Conservation (phyloP, 345 rosid genomes). For the Arabis alpina region DNA sequence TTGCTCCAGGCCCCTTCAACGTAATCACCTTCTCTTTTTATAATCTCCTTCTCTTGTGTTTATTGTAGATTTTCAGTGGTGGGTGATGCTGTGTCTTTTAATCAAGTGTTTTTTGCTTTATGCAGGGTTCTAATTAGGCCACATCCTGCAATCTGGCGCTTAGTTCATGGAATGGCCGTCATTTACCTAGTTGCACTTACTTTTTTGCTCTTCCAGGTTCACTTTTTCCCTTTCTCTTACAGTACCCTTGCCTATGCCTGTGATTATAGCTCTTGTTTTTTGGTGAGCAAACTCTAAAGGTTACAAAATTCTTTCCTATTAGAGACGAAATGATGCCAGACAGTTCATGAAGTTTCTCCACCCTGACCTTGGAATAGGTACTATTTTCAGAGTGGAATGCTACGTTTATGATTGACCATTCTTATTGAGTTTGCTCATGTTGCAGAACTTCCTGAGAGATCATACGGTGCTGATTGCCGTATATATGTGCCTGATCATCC, state of each 20-base stretch:
- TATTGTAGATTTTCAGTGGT: not conserved
- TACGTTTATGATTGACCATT: not conserved
- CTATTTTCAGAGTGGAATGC: slow-evolving; percentile 31
- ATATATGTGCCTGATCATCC: slow-evolving; percentile 84
- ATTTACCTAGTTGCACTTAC: slow-evolving; percentile 89
- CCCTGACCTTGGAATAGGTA: slow-evolving; percentile 96
- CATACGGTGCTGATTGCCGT: slow-evolving; percentile 97
- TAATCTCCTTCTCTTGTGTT: not conserved
- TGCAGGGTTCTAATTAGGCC: slow-evolving; percentile 91
- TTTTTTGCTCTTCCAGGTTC: slow-evolving; percentile 97
- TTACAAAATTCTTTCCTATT: slow-evolving; percentile 29
- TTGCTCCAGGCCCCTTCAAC: slow-evolving; percentile 99
- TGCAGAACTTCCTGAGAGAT: slow-evolving; percentile 97
- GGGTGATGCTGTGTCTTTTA: slow-evolving; percentile 26
- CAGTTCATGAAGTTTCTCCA: slow-evolving; percentile 99
- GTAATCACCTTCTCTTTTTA: slow-evolving; percentile 48
- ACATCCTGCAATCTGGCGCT: slow-evolving; percentile 97
- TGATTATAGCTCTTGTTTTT: slow-evolving; percentile 19
- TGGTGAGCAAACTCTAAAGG: slow-evolving; percentile 41
- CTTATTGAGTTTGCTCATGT: slow-evolving; percentile 24
- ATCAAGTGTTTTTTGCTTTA: slow-evolving; percentile 28
- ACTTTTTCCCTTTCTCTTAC: slow-evolving; percentile 31
- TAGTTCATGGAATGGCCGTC: slow-evolving; percentile 99
- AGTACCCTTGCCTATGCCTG: slow-evolving; percentile 10
- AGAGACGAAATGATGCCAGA: slow-evolving; percentile 96